Conservation (phyloP, 257 asterid species). For the Haberlea rhodopensis region DNA sequence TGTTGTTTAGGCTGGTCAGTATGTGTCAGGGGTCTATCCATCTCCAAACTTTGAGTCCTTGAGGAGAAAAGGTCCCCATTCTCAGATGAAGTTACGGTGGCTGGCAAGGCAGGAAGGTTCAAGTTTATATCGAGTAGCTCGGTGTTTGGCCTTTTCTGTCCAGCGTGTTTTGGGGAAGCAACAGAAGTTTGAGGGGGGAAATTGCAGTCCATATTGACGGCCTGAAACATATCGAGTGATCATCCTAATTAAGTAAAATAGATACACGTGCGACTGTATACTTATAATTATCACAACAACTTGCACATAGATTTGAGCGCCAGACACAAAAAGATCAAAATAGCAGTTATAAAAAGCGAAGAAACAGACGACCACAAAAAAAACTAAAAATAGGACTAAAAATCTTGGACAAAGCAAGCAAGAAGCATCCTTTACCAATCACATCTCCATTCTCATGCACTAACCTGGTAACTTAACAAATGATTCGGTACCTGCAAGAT, state of each 20-base stretch:
- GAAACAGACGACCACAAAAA: not conserved
- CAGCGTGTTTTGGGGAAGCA: slow-evolving; percentile 30
- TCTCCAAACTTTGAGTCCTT: slow-evolving; percentile 73
- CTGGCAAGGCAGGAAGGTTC: slow-evolving; percentile 42
- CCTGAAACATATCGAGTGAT: slow-evolving; percentile 27
- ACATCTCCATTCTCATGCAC: not conserved
- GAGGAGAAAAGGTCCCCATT: slow-evolving; percentile 46
- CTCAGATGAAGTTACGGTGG: slow-evolving; percentile 33
- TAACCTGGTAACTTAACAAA: not conserved
- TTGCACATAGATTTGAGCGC: not conserved
- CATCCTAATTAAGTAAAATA: not conserved
- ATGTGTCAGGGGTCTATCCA: slow-evolving; percentile 45
- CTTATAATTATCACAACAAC: not conserved
- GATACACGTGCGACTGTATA: not conserved
- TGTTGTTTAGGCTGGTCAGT: slow-evolving; percentile 44
- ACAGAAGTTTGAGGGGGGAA: slow-evolving; percentile 5
- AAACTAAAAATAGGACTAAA: not conserved
- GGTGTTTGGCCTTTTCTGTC: not conserved
- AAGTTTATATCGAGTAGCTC: slow-evolving; percentile 45
- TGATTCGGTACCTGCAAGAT: not conserved
- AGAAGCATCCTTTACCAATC: not conserved
- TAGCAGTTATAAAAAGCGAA: not conserved
- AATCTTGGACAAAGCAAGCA: not conserved
- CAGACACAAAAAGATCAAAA: not conserved
- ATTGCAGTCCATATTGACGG: slow-evolving; percentile 8